Percentiles rank a stretch among this genome's conserved stretches.
Evolutionary conservation across 768 basidiomycete species (phyloP).

Genomic region (Trametes sanguinea): DNA sequence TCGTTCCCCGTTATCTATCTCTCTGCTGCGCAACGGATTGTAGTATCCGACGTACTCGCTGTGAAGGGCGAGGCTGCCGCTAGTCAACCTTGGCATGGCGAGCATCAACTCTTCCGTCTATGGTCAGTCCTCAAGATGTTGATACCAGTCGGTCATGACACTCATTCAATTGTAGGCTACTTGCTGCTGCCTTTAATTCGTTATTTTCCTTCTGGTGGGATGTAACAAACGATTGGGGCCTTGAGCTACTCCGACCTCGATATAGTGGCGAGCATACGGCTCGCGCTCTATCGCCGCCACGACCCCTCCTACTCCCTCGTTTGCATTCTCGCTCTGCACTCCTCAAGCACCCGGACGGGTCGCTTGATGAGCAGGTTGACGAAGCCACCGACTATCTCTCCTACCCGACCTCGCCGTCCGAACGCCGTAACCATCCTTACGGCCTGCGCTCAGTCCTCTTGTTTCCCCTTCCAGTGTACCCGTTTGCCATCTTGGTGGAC

Average conservation of each 20-base stretch:
- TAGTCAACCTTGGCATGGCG: slow-evolving; percentile 66
- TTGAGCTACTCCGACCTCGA: slow-evolving; percentile 59
- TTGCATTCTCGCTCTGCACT: slow-evolving; percentile 40
- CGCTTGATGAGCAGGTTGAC: slow-evolving; percentile 4
- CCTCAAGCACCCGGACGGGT: slow-evolving; percentile 19
- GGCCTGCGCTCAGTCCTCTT: slow-evolving; percentile 77
- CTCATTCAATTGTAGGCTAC: slow-evolving; percentile 54
- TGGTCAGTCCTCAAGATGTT: slow-evolving; percentile 55
- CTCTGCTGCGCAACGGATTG: slow-evolving; percentile 84
- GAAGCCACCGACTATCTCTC: not conserved
- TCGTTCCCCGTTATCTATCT: slow-evolving; percentile 96
- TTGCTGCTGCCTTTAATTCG: slow-evolving; percentile 85
- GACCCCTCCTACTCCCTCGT: slow-evolving; percentile 49
- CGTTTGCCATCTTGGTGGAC: slow-evolving; percentile 79
- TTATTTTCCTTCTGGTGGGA: slow-evolving; percentile 99
- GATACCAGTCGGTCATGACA: not conserved
- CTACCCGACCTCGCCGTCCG: not conserved
- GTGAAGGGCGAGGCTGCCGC: slow-evolving; percentile 47
- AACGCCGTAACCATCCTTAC: slow-evolving; percentile 46
- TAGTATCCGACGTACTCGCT: slow-evolving; percentile 58
- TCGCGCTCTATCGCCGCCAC: slow-evolving; percentile 37
- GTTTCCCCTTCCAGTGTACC: slow-evolving; percentile 83
- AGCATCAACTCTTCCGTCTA: slow-evolving; percentile 77
- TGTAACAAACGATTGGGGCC: slow-evolving; percentile 96
- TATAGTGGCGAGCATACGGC: slow-evolving; percentile 17